Evolutionary conservation across 495 filamentous ascomycete genomes (phyloP).

Genomic region (Podospora australis): DNA sequence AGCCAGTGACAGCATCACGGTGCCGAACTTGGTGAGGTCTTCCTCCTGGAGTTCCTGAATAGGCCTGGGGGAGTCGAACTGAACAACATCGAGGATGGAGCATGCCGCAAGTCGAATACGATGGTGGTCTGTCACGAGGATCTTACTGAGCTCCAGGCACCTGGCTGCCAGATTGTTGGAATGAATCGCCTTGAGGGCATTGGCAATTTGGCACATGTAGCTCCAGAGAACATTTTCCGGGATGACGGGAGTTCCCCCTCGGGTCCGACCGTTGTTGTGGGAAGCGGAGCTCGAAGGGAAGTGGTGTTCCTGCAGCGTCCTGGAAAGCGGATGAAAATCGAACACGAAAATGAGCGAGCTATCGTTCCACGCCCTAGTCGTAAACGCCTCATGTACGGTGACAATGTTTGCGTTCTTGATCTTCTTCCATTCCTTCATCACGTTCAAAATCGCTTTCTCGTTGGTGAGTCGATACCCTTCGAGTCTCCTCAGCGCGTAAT

Average conservation of each 20-base stretch:
- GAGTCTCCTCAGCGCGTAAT: constrained; percentile 76
- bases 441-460: constrained; percentile 74
- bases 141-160: constrained; percentile 75
- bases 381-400: constrained; percentile 85
- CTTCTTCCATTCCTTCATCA: constrained; percentile 81
- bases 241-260: constrained; percentile 47
- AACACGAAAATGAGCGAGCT: constrained; percentile 92
- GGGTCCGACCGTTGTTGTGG: constrained; percentile 41
- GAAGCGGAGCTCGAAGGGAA: constrained; percentile 57
- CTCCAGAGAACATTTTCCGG: constrained; percentile 80
- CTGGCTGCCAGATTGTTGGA: constrained; percentile 71
- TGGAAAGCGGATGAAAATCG: constrained; percentile 85
- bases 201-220: constrained; percentile 89
- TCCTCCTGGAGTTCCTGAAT: constrained; percentile 75
- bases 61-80: constrained; percentile 60
- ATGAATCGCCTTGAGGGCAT: constrained; percentile 81
- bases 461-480: constrained; percentile 78
- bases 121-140: constrained; percentile 74
- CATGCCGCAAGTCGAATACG: constrained; percentile 87
- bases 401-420: constrained; percentile 78
- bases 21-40: constrained; percentile 82
- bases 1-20: constrained; percentile 71
- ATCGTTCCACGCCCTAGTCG: constrained; percentile 85
- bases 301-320: constrained; percentile 82
- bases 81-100: constrained; percentile 77